phyloP scores from a whole-genome alignment of 306 rosid species.

The Lagenaria siceraria region DNA sequence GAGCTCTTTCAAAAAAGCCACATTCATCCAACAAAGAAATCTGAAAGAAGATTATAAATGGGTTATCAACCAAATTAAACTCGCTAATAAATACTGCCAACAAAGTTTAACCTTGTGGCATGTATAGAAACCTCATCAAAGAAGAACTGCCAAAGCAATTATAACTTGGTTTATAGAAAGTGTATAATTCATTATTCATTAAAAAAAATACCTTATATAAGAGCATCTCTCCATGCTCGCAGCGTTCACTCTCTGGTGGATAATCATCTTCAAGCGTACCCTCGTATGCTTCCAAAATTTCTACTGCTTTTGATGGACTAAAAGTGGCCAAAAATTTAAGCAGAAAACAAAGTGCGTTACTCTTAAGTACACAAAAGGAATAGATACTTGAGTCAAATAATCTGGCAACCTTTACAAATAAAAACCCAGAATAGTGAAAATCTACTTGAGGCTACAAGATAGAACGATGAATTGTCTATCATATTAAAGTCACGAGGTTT shows the following conservation, averaged over 20 bases:
- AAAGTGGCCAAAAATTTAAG: background rate
- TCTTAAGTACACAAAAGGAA: background rate
- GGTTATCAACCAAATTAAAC: background rate
- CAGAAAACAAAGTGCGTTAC: background rate
- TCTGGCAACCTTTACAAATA: background rate
- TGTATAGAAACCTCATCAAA: background rate
- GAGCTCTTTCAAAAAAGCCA: constrained; percentile 62
- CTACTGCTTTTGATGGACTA: constrained; percentile 85
- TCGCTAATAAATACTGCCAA: background rate
- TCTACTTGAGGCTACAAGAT: background rate
- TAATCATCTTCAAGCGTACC: constrained; percentile 93
- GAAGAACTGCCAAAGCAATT: background rate
- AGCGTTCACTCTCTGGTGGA: constrained; percentile 94
- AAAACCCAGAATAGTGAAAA: background rate
- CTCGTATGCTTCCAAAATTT: constrained; percentile 96
- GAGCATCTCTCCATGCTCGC: constrained; percentile 98
- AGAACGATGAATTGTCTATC: background rate
- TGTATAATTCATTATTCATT: background rate
- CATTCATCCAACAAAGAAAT: constrained; percentile 81
- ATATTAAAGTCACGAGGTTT: background rate
- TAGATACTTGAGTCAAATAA: background rate
- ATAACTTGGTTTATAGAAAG: background rate
- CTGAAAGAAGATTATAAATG: constrained; percentile 22
- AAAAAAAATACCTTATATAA: constrained; percentile 61
- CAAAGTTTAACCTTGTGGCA: background rate